A percentile compares a stretch with the other conserved stretches of the same genome.
These are phyloP conservation scores for Sordaria brevicollis DNA, from an alignment of 495 filamentous ascomycete species.

Conservation along the genomic window DNA sequence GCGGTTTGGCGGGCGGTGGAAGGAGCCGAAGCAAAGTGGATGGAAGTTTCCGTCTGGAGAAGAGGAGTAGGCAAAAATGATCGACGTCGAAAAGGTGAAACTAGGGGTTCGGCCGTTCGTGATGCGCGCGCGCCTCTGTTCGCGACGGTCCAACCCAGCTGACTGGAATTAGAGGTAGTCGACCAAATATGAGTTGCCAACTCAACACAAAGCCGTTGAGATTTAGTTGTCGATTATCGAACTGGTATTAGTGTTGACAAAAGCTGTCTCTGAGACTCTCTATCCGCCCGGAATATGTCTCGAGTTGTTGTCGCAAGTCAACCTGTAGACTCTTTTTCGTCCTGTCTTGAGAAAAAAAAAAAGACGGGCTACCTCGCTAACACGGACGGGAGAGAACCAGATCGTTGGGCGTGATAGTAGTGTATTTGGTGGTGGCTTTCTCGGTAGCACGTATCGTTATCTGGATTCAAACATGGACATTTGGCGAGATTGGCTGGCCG, in stretches of 20 bases:
- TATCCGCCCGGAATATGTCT: background rate
- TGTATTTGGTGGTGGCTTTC: background rate
- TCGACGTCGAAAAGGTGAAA: background rate
- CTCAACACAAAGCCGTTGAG: background rate
- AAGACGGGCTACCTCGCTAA: background rate
- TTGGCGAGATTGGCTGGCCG: conserved; percentile 2
- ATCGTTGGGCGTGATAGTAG: background rate
- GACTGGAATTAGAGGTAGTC: background rate
- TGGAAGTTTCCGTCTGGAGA: background rate
- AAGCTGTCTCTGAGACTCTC: background rate
- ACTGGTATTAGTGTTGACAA: background rate
- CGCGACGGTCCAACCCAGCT: background rate
- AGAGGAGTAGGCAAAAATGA: background rate
- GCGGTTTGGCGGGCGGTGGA: background rate
- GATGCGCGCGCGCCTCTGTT: background rate
- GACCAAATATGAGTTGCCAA: background rate
- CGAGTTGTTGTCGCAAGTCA: background rate
- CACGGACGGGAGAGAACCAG: background rate
- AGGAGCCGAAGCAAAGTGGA: background rate
- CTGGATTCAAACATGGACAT: background rate
- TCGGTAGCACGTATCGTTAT: background rate
- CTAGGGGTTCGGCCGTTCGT: background rate
- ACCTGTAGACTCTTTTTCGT: background rate
- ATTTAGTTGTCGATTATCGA: background rate
- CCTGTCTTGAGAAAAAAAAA: no score